These are phyloP conservation scores for Tillandsia leiboldiana DNA, from an alignment of 176 grass and related monocot species.

Conservation along the genomic window DNA sequence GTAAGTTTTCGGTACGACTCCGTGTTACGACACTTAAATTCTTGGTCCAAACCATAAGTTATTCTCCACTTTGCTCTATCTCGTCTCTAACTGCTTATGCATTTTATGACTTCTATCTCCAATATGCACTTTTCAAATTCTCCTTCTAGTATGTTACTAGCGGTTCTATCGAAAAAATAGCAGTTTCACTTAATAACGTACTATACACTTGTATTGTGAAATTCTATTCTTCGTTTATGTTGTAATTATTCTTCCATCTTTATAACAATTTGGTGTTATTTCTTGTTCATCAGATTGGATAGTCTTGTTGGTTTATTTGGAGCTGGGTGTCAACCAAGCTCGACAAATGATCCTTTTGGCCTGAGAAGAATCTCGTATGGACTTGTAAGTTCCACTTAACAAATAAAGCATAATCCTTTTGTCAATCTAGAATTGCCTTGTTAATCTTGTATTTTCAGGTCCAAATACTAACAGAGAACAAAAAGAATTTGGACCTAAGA, in stretches of 20 bases:
- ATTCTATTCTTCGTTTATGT: background rate
- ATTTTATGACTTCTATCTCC: too few species aligned
- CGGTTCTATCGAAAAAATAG: background rate
- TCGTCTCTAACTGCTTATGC: too few species aligned
- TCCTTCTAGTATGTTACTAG: background rate
- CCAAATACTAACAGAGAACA: conserved; percentile 87
- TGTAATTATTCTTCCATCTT: background rate
- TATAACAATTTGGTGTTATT: conserved; percentile 1
- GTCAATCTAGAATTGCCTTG: conserved; percentile 11
- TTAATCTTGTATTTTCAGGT: conserved; percentile 53
- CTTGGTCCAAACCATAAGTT: too few species aligned
- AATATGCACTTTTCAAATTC: too few species aligned
- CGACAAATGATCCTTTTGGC: conserved; percentile 85
- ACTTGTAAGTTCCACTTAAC: conserved; percentile 46
- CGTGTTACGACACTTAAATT: too few species aligned
- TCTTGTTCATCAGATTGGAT: conserved; percentile 53
- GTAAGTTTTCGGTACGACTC: too few species aligned
- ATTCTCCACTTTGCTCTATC: too few species aligned
- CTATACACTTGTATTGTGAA: background rate
- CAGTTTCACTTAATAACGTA: too few species aligned
- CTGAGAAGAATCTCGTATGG: conserved; percentile 86
- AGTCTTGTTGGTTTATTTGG: conserved; percentile 96
- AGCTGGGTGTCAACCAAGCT: conserved; percentile 93
- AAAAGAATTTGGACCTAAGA: conserved; percentile 69
- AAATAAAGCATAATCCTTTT: conserved; percentile 17